Percentiles rank a stretch among this genome's conserved stretches.
phyloP scores from a whole-genome alignment of 371 early-diverging fungal species.

The Mucor plumbeus region DNA sequence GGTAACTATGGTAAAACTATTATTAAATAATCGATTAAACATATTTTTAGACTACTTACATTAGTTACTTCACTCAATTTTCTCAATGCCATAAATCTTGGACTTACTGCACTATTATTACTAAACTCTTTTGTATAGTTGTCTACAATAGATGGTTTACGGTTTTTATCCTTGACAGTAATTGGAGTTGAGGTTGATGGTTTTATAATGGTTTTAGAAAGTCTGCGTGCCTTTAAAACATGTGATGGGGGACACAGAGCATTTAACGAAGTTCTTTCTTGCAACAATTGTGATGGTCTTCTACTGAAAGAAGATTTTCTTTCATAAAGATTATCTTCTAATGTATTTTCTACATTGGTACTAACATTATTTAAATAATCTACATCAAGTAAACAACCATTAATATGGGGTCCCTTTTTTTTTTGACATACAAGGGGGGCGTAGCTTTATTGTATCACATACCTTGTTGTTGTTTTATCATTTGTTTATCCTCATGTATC shows the following conservation, averaged over 20 bases:
- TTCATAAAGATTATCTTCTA: conserved; percentile 20
- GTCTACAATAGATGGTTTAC: conserved; percentile 16
- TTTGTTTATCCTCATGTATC: conserved; percentile 7
- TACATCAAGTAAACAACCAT: background rate
- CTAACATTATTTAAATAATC: conserved; percentile 1
- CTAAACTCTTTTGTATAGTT: conserved; percentile 21
- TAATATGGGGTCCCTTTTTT: conserved; percentile 10
- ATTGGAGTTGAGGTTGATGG: conserved; percentile 14
- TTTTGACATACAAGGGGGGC: conserved; percentile 7
- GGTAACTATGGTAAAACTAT: conserved; percentile 14
- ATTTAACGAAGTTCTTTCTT: conserved; percentile 20
- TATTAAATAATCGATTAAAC: too few species aligned
- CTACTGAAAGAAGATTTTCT: conserved; percentile 9
- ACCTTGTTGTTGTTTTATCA: conserved; percentile 7
- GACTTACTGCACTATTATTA: conserved; percentile 48
- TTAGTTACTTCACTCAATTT: conserved; percentile 44
- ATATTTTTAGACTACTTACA: conserved; percentile 21
- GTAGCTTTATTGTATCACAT: conserved; percentile 7
- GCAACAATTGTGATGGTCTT: conserved; percentile 19
- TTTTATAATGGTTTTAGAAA: conserved; percentile 30
- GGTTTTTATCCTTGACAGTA: conserved; percentile 7
- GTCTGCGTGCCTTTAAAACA: conserved; percentile 32
- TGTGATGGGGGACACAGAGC: conserved; percentile 50
- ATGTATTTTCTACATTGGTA: background rate
- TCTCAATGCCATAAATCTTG: conserved; percentile 49